Base-by-base conservation (phyloP, 805 yeast genomes). In the Candida insectalens region DNA sequence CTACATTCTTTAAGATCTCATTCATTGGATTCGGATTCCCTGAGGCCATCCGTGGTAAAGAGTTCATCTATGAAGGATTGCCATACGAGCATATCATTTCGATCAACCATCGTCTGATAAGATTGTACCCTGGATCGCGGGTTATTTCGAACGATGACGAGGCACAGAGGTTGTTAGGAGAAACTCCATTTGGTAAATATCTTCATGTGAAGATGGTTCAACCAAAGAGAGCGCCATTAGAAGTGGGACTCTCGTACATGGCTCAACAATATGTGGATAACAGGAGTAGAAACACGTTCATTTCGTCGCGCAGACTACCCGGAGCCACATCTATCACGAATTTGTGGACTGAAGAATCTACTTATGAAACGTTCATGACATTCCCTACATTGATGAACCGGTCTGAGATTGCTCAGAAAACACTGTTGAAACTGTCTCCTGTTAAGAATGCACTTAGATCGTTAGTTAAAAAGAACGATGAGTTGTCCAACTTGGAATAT, bases 381-480 rank as follows among this genome's bases (percentile, higher is more conserved):
- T 85, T 85, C 76, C 96, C 96, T 18, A 80, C 94, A 0, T 67
- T 85, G 54, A 81, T 84, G 82, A 82, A 84, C 51, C 67, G 94
- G 55, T 73, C 87, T 44, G 92, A 82, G 49, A 71, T 85, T 43
- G 69, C 67, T 40, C 38, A 49, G 3, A 60, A 69, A 7, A 55
- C 52, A 6, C 63, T 65, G 5, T 65, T 67, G 17, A 77, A 70
- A 45, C 57, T 83, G 30, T 81, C 94, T n/a, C 96, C 96, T 10
- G 62, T 84, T 38, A 81, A 83, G 45, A 85, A 82, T 57, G 95
- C 95, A 0, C 63, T 80, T 36, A 67, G 81, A 43, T 65, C 83
- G 3, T 59, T 87, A 37, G 61, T 70, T 30, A 62, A 67, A 36
- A 84, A 82, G 61, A 80, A 77, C 34, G 77, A 77, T 45, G 94